Evolutionary conservation across 352 stramenopile genomes (phyloP).

Genomic region (Phytopythium boreale): DNA sequence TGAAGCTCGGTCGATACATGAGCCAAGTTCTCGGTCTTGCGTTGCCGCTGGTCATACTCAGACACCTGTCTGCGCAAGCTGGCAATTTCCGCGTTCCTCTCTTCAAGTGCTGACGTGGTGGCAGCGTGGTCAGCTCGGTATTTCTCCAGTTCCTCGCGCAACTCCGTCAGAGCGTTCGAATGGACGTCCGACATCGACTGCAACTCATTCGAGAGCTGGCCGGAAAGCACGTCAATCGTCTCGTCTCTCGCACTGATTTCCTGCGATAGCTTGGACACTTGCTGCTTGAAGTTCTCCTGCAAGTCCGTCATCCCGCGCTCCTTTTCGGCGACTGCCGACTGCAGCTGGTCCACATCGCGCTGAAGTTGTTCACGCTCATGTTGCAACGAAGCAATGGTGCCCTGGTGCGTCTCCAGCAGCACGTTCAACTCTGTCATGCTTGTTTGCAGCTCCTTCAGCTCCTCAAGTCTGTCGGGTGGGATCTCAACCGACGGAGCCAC

Average conservation of each 20-base stretch:
- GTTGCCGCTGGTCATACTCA: not conserved
- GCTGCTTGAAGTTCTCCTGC: slow-evolving; percentile 1
- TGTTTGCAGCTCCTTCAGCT: slow-evolving; percentile 11
- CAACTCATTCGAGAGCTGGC: slow-evolving; percentile 4
- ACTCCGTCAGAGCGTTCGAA: slow-evolving; percentile 4
- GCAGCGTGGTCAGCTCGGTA: slow-evolving; percentile 5
- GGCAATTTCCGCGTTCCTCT: slow-evolving; percentile 5
- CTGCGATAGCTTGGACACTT: not conserved
- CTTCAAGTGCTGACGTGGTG: not conserved
- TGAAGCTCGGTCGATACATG: not conserved
- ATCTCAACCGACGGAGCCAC: not conserved
- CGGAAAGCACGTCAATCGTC: slow-evolving; percentile 1
- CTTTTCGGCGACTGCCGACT: not conserved
- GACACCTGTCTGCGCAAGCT: not conserved
- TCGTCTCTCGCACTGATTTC: slow-evolving; percentile 11
- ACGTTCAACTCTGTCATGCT: slow-evolving; percentile 12
- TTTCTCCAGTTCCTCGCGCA: slow-evolving; percentile 11
- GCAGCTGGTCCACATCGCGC: slow-evolving; percentile 9
- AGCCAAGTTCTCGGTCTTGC: not conserved
- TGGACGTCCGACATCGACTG: slow-evolving; percentile 2
- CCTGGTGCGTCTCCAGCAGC: slow-evolving; percentile 10
- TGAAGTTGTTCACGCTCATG: slow-evolving; percentile 10
- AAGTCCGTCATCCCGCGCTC: not conserved
- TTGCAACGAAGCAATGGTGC: slow-evolving; percentile 13
- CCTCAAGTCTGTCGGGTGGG: not conserved